These are phyloP conservation scores for Warburgia ugandensis DNA, from an alignment of 164 flowering plant species.

Conservation along the genomic window DNA sequence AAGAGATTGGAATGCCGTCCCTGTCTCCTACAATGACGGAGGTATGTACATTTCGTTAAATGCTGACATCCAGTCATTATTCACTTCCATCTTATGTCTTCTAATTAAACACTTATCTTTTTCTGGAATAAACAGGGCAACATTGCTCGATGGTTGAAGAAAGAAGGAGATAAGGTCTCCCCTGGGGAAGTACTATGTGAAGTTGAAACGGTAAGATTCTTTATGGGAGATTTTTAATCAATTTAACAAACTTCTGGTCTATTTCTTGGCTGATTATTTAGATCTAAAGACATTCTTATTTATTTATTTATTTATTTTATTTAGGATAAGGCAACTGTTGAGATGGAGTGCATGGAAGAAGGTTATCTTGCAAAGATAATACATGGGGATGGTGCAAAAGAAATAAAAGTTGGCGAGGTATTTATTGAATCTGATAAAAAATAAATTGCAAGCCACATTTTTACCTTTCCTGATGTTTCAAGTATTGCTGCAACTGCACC, in stretches of 20 bases:
- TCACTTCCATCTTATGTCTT: not conserved
- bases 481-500: too few relatives aligned
- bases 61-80: not conserved
- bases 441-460: too few relatives aligned
- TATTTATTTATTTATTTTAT: not conserved
- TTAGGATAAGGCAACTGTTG: conserved; percentile 99
- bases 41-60: conserved; percentile 24
- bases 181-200: conserved; percentile 98
- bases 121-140: conserved; percentile 53
- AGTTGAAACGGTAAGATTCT: conserved; percentile 82
- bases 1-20: conserved; percentile 98
- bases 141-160: conserved; percentile 94
- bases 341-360: conserved; percentile 99
- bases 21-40: conserved; percentile 98
- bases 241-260: not conserved
- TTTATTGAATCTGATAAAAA: not conserved
- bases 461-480: too few relatives aligned
- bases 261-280: not conserved
- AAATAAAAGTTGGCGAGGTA: conserved; percentile 98
- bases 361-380: conserved; percentile 93
- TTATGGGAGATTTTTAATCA: not conserved
- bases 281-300: not conserved
- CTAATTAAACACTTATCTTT: conserved; percentile 6
- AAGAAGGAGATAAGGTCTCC: conserved; percentile 85
- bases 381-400: conserved; percentile 79